Evolutionary conservation across 2,329 filamentous ascomycete species (phyloP).

Genomic region (Ascochyta clinopodiicola): DNA sequence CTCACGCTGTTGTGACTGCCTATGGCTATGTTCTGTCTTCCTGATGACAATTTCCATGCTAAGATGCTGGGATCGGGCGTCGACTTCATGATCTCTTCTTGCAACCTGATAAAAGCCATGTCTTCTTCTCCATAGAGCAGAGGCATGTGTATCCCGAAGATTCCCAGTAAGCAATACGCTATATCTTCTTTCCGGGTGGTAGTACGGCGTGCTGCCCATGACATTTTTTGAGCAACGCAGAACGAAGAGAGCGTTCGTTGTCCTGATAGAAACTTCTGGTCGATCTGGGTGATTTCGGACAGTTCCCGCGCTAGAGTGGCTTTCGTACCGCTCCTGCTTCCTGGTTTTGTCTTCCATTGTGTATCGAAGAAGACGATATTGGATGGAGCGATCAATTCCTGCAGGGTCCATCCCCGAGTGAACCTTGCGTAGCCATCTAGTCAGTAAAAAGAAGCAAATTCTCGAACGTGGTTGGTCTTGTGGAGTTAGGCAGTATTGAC

Average conservation of each 20-base stretch:
- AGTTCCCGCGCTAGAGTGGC: neutral
- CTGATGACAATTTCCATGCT: neutral
- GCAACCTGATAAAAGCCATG: slow-evolving; percentile 17
- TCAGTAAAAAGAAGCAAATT: too few relatives aligned
- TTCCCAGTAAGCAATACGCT: slow-evolving; percentile 32
- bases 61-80: slow-evolving; percentile 2
- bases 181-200: slow-evolving; percentile 30
- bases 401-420: slow-evolving; percentile 23
- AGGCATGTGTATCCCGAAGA: slow-evolving; percentile 28
- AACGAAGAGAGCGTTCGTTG: neutral
- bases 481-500: too few relatives aligned
- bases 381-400: slow-evolving; percentile 23
- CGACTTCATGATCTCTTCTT: slow-evolving; percentile 18
- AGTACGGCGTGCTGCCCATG: slow-evolving; percentile 26
- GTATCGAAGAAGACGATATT: neutral
- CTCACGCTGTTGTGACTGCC: too few relatives aligned
- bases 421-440: slow-evolving; percentile 4
- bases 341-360: too few relatives aligned
- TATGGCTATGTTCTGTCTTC: too few relatives aligned
- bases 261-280: neutral
- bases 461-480: too few relatives aligned
- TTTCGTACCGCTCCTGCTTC: neutral
- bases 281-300: slow-evolving; percentile 1
- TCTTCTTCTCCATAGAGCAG: slow-evolving; percentile 26
- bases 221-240: slow-evolving; percentile 17